phyloP scores from a whole-genome alignment of 352 stramenopile genomes.

The Pythium vanterpoolii region DNA sequence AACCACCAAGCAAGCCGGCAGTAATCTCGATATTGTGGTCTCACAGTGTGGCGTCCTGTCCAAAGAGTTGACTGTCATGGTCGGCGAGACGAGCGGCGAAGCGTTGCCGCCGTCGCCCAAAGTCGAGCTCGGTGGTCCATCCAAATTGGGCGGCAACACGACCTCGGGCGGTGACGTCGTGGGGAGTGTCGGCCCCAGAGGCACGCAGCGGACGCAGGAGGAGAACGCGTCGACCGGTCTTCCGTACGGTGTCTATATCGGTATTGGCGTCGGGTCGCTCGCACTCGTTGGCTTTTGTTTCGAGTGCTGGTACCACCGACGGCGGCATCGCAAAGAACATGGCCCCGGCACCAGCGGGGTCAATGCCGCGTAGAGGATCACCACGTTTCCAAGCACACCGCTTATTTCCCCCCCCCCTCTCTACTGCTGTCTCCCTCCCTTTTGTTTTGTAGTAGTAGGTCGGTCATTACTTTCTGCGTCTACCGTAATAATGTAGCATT shows the following conservation, averaged over 20 bases:
- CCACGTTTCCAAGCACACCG: neutral
- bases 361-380: neutral
- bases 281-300: slow-evolving; percentile 64
- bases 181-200: neutral
- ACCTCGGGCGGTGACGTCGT: neutral
- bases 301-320: slow-evolving; percentile 72
- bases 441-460: slow-evolving; percentile 23
- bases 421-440: neutral
- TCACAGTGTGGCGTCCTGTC: slow-evolving; percentile 18
- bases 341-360: neutral
- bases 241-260: slow-evolving; percentile 63
- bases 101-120: neutral
- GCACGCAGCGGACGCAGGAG: slow-evolving; percentile 45
- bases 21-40: slow-evolving; percentile 14
- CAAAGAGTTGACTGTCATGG: slow-evolving; percentile 1
- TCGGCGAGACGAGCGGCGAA: slow-evolving; percentile 1
- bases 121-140: no score
- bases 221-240: slow-evolving; percentile 47
- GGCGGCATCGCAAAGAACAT: slow-evolving; percentile 34
- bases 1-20: slow-evolving; percentile 1
- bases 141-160: neutral
- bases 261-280: slow-evolving; percentile 60
- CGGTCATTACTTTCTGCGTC: slow-evolving; percentile 8
- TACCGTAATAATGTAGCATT: slow-evolving; percentile 17
- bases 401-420: neutral